These are phyloP conservation scores for Boletus reticuloceps DNA, from an alignment of 768 basidiomycete species.

Conservation along the genomic window DNA sequence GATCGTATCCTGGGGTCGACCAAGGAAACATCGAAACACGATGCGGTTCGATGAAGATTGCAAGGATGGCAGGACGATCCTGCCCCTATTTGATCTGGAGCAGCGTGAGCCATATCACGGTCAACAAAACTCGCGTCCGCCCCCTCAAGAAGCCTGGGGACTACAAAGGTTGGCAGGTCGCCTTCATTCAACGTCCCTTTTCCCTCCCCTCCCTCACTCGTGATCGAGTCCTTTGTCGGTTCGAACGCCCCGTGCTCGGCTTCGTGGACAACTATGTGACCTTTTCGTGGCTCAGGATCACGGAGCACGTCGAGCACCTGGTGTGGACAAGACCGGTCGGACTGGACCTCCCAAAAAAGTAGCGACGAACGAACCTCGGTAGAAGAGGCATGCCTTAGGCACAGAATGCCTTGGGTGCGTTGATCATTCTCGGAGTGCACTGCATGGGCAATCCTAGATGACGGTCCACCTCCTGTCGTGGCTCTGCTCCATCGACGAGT, in stretches of 20 bases:
- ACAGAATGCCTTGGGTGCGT: no score
- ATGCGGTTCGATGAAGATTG: no score
- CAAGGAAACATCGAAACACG: no score
- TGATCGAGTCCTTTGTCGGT: not conserved
- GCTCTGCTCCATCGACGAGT: not conserved
- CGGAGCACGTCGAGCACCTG: no score
- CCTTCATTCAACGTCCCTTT: conserved; percentile 19
- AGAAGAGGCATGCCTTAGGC: not conserved
- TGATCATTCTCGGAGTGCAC: not conserved
- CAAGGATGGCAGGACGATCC: not conserved
- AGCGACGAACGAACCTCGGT: not conserved
- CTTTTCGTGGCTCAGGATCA: not conserved
- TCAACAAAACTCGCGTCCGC: no score
- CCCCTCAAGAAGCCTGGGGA: not conserved
- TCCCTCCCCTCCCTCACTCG: not conserved
- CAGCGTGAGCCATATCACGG: not conserved
- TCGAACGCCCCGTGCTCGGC: not conserved
- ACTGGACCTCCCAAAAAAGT: not conserved
- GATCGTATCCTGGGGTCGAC: no score
- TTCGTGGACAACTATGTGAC: not conserved
- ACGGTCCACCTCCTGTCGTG: not conserved
- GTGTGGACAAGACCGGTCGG: not conserved
- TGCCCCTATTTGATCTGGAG: not conserved
- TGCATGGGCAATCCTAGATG: no score
- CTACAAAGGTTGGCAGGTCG: conserved; percentile 40